Evolutionary conservation across 2,329 filamentous ascomycete species (phyloP), one percentile per base, ranked within the genome.

Genomic region (Stemphylium beticola): DNA sequence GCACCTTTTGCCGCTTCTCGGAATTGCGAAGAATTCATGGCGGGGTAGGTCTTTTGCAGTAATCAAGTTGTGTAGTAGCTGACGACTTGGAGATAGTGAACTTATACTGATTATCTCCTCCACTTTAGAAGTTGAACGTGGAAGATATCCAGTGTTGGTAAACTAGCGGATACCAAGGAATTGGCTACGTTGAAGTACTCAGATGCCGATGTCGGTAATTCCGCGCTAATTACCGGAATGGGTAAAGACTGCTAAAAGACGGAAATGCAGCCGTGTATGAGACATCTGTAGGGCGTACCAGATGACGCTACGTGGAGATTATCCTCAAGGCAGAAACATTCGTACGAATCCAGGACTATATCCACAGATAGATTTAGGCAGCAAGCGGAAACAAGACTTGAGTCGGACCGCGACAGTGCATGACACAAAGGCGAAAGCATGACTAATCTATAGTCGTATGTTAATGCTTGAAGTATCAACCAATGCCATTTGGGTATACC

Each of bases 11-110:
- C 92, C 60, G 91, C 91, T 57, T 85, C 79, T 61, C 87, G 84
- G 76, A 96, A 97, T 67, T 93, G 85, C 51, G 87, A 80, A 24
- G 87, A 86, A 70, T 96, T 87, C 93, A 96, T 56, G 12, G 53
- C 31, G 53, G 49, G 53, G 43, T 49, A 45, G 49, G 4, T n/a
- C 1, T 4, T 48, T n/a, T 11, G 36, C 2, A 31, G 4, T 17
- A 11, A 2, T 34, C 1, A 49, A 33, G 26, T 10, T 4, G 10
- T 14, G 12, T 14, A 10, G 26, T 29, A 29, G 2, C 4, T 1
- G 26, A 29, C 26, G 26, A 29, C 9, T 29, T 29, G 26, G 9
- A 29, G 11, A 11, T 2, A 38, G 6, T 12, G 8, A 1, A 11
- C 2, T 4, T n/a, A 11, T 40, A 18, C 12, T 2, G 6, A 29